Base-by-base conservation (phyloP, 805 yeast species). In the Citeromyces nyonsensis region DNA sequence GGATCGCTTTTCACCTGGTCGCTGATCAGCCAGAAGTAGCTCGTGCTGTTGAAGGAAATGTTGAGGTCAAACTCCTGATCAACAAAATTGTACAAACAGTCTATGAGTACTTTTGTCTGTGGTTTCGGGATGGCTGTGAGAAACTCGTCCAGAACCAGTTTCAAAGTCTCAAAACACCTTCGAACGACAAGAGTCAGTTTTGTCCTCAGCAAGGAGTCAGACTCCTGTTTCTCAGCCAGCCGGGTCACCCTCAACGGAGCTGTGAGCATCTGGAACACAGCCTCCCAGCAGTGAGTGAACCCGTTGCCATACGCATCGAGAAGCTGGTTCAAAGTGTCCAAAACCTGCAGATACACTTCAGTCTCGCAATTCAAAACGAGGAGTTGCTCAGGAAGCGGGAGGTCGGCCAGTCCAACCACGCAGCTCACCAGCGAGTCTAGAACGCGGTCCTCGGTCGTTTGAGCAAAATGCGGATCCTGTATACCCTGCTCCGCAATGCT, bases 11-110 rank as follows among this genome's bases (percentile, higher is more conserved):
- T 62, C 28, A 76, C 52, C 36, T 74, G 73, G 44, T 91, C 97
- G 42, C 95, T 81, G 3, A 91, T 71, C 10, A 80, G 51, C 97
- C 97, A 88, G 45, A 85, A 86, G 41, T 85, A 80, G 42, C 95
- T 82, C 6, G 85, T 80, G 0, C 95, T 76, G 31, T 94, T 82
- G 48, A 88, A 85, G 0, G 96, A 82, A 13, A 84, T 81, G 49
- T 88, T 88, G 40, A 88, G 51, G 41, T 88, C 95, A 39, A 59
- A 61, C 1, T 51, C 55, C 44, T 91, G 97, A 2, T 63, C 54
- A 24, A 83, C 75, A 51, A 83, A 88, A 38, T 72, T 67, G 43
- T 64, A 68, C 25, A 88, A 57, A 1, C 86, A 72, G 39, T 82
- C 84, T 36, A 85, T 71, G 27, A 86, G 64, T 2, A 63, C 59